Percentiles rank a stretch among this genome's conserved stretches.
These are phyloP conservation scores for Mesotaenium endlicherianum DNA, from an alignment of 139 green algal species.

Conservation along the genomic window DNA sequence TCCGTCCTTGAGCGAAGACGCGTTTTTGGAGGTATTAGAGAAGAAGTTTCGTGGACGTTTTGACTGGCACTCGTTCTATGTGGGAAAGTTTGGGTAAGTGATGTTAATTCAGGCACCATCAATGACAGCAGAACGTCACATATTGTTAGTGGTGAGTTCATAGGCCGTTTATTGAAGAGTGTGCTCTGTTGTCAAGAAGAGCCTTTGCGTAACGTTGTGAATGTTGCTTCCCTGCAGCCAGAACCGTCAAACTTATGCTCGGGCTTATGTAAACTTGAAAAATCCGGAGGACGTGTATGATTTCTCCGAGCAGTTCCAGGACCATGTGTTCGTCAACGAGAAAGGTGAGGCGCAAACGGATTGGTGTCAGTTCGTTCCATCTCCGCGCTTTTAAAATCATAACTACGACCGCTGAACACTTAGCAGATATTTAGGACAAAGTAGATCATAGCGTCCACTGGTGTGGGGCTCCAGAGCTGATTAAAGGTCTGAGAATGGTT, in stretches of 20 bases:
- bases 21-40: slow-evolving; percentile 37
- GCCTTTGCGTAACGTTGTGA: neutral
- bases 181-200: neutral
- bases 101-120: neutral
- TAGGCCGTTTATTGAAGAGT: neutral
- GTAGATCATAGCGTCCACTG: no score
- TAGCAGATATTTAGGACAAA: neutral
- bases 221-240: slow-evolving; percentile 27
- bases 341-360: slow-evolving; percentile 9
- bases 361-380: neutral
- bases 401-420: neutral
- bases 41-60: slow-evolving; percentile 41
- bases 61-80: slow-evolving; percentile 38
- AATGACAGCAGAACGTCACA: neutral
- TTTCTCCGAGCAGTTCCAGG: slow-evolving; percentile 38
- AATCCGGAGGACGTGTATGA: slow-evolving; percentile 38
- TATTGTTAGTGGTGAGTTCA: neutral
- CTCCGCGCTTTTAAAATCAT: neutral
- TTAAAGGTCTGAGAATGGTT: neutral
- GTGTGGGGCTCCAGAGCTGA: neutral
- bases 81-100: slow-evolving; percentile 24
- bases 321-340: slow-evolving; percentile 43
- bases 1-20: slow-evolving; percentile 36
- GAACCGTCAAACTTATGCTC: slow-evolving; percentile 18
- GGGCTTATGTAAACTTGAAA: slow-evolving; percentile 49